These are phyloP conservation scores for Elsinoe ampelina DNA, from an alignment of 2,329 filamentous ascomycete species.

Conservation along the genomic window DNA sequence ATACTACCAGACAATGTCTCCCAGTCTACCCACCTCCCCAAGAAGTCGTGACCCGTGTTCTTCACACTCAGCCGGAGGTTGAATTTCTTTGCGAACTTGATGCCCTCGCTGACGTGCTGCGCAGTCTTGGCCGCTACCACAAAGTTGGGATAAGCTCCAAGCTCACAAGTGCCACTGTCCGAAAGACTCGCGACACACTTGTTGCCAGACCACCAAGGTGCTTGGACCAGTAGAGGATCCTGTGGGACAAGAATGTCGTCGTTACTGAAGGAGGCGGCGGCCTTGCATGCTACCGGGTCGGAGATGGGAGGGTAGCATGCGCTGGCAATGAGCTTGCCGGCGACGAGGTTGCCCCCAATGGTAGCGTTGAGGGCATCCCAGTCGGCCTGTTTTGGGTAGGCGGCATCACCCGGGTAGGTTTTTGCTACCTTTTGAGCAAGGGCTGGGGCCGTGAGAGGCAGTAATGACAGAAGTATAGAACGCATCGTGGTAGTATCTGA, in stretches of 20 bases:
- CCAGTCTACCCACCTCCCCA: constrained; percentile 13
- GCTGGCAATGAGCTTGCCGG: constrained; percentile 12
- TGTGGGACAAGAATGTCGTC: constrained; percentile 8
- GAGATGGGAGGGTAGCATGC: constrained; percentile 15
- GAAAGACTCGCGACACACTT: constrained; percentile 7
- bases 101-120: constrained; percentile 16
- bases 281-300: constrained; percentile 13
- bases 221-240: constrained; percentile 6
- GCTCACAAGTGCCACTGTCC: constrained; percentile 13
- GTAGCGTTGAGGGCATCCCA: constrained; percentile 14
- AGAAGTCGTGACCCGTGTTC: constrained; percentile 23
- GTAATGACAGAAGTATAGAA: constrained; percentile 6
- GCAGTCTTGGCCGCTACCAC: constrained; percentile 16
- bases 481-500: background rate
- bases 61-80: constrained; percentile 19
- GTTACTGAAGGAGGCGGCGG: constrained; percentile 13
- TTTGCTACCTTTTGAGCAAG: constrained; percentile 11
- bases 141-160: constrained; percentile 18
- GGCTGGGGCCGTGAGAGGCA: background rate
- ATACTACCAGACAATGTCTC: background rate
- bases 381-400: background rate
- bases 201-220: constrained; percentile 4
- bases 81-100: constrained; percentile 19
- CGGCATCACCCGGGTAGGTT: constrained; percentile 5
- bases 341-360: constrained; percentile 15